Conservation (phyloP, 768 basidiomycete species). For the Suillus alpinus region DNA sequence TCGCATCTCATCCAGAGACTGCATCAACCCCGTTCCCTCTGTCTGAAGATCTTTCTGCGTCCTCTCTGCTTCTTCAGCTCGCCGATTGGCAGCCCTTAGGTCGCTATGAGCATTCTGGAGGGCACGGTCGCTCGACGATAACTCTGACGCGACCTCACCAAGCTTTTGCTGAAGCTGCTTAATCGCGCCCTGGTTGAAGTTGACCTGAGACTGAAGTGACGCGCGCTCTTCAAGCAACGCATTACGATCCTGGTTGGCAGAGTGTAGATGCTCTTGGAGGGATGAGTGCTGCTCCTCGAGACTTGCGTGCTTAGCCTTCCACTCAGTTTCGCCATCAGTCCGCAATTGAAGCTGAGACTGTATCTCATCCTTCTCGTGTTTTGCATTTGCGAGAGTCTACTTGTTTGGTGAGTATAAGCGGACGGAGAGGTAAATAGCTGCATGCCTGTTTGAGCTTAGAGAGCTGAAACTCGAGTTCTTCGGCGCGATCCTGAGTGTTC, state of each 20-base stretch:
- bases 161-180: constrained; percentile 60
- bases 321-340: constrained; percentile 44
- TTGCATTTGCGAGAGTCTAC: constrained; percentile 57
- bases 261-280: constrained; percentile 41
- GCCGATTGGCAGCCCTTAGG: constrained; percentile 57
- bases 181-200: constrained; percentile 44
- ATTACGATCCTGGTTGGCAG: constrained; percentile 46
- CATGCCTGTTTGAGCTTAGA: constrained; percentile 75
- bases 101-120: constrained; percentile 65
- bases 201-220: constrained; percentile 45
- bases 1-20: constrained; percentile 81
- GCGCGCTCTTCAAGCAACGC: constrained; percentile 48
- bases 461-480: constrained; percentile 80
- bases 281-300: constrained; percentile 41
- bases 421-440: not conserved
- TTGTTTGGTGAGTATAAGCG: constrained; percentile 1
- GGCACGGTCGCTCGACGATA: constrained; percentile 51
- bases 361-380: constrained; percentile 58
- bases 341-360: constrained; percentile 43
- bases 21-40: constrained; percentile 78
- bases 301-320: constrained; percentile 45
- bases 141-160: constrained; percentile 49
- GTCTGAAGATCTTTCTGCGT: constrained; percentile 69
- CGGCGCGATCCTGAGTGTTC: constrained; percentile 77
- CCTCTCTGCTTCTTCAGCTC: constrained; percentile 73